Percentiles rank a stretch among this genome's conserved stretches.
These are phyloP conservation scores for Rhododendron mucronatum DNA, from an alignment of 148 eudicot species.

Conservation along the genomic window DNA sequence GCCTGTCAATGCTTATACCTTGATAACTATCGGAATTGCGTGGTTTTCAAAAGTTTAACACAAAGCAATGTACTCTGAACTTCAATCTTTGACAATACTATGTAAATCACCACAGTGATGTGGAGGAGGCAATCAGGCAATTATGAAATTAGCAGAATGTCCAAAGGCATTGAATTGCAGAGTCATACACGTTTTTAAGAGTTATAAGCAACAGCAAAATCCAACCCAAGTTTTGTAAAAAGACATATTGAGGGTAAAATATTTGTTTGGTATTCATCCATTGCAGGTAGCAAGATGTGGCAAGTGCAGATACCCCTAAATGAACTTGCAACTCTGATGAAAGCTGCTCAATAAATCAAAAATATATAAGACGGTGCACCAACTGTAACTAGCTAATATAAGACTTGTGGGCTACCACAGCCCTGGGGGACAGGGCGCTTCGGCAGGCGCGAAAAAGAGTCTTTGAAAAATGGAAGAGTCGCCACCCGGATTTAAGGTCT, in stretches of 20 bases:
- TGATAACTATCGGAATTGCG: background rate
- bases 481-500: no score
- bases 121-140: background rate
- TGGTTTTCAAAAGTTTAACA: background rate
- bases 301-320: background rate
- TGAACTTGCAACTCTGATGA: background rate
- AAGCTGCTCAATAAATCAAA: background rate
- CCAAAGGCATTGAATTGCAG: background rate
- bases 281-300: background rate
- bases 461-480: no score
- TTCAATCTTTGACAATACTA: background rate
- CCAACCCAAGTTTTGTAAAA: background rate
- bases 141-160: background rate
- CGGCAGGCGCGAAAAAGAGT: no score
- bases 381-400: no score
- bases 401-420: no score
- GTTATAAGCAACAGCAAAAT: background rate
- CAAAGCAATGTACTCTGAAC: background rate
- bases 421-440: no score
- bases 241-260: background rate
- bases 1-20: conserved; percentile 20
- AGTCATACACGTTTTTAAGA: background rate
- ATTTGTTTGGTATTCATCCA: background rate
- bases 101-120: background rate
- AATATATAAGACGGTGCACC: no score